Base-by-base conservation (phyloP, 1,284 basidiomycete species). In the Xerocomus nothofagi region DNA sequence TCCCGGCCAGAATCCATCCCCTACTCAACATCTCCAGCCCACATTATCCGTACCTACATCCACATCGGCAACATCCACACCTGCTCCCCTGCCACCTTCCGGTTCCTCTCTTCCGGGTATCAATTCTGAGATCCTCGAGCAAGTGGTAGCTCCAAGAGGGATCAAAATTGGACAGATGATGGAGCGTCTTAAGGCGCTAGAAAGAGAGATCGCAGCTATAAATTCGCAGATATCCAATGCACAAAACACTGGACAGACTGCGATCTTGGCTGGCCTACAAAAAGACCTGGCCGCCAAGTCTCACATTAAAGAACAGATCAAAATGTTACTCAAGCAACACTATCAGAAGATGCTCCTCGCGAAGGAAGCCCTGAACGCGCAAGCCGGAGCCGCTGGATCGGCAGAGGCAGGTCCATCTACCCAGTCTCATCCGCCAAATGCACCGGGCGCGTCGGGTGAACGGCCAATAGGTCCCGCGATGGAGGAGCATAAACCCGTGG, bases 401-500 rank as follows among this genome's bases (percentile, higher is more conserved):
- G 21, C 24, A 33, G 51, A 52, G 36, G 42, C 34, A 11, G 47
- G 45, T 3, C 34, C 60, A 3, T 57, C 60, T 24, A 24, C 51
- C 31, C 62, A 51, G 20, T 26, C 44, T 50, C 53, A 49, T 1
- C 50, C 46, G 15, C 15, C 44, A 2, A 54, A 52, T 40, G 39
- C 29, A 23, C 33, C 47, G 5, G 39, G 24, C 36, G 21, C 32
- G 1, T 44, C 51, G 11, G 49, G 27, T 11, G 56, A 62, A 32
- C 53, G 37, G 15, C 27, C 45, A 30, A n/a, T 24, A 2, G 48
- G 43, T 33, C 23, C 44, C 6, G 20, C 31, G 5, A 27, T n/a
- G 3, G 66, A 67, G 10, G 66, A 64, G 14, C 53, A 51, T n/a
- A 67, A 64, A 46, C 36, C 45, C 3, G 8, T 8, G 1, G n/a